These are phyloP conservation scores for Stellera chamaejasme DNA, from an alignment of 345 rosid species.

Conservation along the genomic window DNA sequence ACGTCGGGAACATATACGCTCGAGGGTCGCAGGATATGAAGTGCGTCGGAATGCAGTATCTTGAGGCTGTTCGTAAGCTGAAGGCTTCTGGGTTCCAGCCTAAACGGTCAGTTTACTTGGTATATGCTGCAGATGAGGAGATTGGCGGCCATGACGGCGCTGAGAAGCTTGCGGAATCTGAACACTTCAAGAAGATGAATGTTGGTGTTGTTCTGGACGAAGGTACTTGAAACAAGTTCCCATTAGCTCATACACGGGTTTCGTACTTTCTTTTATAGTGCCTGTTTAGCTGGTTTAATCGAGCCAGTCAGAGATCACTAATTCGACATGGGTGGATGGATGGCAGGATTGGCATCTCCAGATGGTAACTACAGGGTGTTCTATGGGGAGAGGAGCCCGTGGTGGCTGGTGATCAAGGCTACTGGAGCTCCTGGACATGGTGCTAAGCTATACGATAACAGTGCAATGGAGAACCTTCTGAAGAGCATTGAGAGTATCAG, in stretches of 20 bases:
- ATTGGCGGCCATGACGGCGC: slow-evolving; percentile 93
- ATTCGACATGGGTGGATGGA: not conserved
- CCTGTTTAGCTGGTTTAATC: not conserved
- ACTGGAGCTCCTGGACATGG: slow-evolving; percentile 96
- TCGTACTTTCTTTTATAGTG: too few species aligned
- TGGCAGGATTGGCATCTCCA: slow-evolving; percentile 69
- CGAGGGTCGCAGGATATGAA: slow-evolving; percentile 99
- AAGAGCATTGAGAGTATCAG: slow-evolving; percentile 76
- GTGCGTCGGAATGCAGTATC: slow-evolving; percentile 93
- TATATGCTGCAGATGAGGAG: slow-evolving; percentile 90
- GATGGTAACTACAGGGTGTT: slow-evolving; percentile 56
- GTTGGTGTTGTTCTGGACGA: slow-evolving; percentile 84
- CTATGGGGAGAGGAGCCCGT: slow-evolving; percentile 73
- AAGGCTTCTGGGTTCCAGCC: slow-evolving; percentile 57
- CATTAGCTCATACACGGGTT: too few species aligned
- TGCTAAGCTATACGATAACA: slow-evolving; percentile 82
- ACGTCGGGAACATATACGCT: slow-evolving; percentile 59
- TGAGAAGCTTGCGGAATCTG: slow-evolving; percentile 55
- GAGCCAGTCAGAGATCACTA: too few species aligned
- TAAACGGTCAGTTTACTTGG: slow-evolving; percentile 59
- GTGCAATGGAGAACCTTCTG: slow-evolving; percentile 85
- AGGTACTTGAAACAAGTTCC: slow-evolving; percentile 37
- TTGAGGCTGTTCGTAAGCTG: slow-evolving; percentile 75
- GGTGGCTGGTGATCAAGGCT: slow-evolving; percentile 92
- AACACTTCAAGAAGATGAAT: slow-evolving; percentile 51